Conservation (phyloP, 2,329 filamentous ascomycete species). For the Berkeleyomyces basicola region DNA sequence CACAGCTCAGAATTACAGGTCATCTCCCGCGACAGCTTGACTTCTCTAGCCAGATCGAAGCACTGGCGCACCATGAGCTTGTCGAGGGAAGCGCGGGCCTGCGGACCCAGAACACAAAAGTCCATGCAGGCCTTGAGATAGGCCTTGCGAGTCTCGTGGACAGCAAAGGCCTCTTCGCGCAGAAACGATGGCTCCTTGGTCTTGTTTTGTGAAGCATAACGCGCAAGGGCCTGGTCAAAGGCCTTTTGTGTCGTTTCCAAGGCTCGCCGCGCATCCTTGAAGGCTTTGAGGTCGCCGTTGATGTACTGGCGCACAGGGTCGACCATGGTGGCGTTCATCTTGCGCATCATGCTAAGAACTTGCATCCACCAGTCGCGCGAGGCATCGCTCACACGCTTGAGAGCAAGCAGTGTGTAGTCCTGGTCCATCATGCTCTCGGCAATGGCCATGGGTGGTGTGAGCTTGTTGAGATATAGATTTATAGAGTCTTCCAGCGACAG, state of each 20-base stretch:
- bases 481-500: constrained; percentile 63
- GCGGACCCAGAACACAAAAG: constrained; percentile 75
- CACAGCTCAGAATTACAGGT: constrained; percentile 48
- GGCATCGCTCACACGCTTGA: constrained; percentile 72
- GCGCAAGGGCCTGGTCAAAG: constrained; percentile 65
- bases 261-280: constrained; percentile 66
- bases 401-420: constrained; percentile 79
- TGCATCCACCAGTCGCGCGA: constrained; percentile 77
- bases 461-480: constrained; percentile 57
- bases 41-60: constrained; percentile 74
- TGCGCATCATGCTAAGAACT: constrained; percentile 55
- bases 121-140: constrained; percentile 90
- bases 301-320: constrained; percentile 74
- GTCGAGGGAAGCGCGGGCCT: constrained; percentile 70
- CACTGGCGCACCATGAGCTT: constrained; percentile 73
- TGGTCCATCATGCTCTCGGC: constrained; percentile 82
- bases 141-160: constrained; percentile 79
- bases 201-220: constrained; percentile 75
- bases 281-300: constrained; percentile 58
- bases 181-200: constrained; percentile 84
- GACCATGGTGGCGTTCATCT: constrained; percentile 57
- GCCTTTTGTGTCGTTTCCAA: constrained; percentile 69
- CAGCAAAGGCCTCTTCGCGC: constrained; percentile 85
- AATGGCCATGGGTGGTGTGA: constrained; percentile 54
- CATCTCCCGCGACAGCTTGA: constrained; percentile 54